These are phyloP conservation scores for Homolaphlyctis polyrhiza DNA, from an alignment of 371 early-diverging fungal species.

Conservation along the genomic window DNA sequence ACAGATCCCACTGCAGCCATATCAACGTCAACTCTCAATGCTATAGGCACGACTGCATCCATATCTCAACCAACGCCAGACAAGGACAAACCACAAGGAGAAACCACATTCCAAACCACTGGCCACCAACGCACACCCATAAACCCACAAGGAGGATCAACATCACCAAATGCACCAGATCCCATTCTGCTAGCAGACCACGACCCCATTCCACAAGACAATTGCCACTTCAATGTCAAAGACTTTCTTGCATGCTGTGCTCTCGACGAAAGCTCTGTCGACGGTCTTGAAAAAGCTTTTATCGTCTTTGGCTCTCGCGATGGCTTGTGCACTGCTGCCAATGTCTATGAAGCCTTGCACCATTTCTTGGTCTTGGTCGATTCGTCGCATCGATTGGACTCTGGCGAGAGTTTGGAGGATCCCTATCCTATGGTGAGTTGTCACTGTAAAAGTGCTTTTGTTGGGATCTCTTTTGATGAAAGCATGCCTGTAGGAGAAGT, in stretches of 20 bases:
- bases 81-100: no score
- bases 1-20: no score
- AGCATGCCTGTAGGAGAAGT: neutral
- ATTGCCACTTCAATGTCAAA: slow-evolving; percentile 16
- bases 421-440: slow-evolving; percentile 33
- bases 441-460: neutral
- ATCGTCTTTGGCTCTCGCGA: slow-evolving; percentile 22
- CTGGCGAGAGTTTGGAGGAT: slow-evolving; percentile 22
- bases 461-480: neutral
- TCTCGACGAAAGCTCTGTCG: slow-evolving; percentile 26
- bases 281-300: slow-evolving; percentile 37
- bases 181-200: neutral
- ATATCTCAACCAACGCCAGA: no score
- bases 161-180: neutral
- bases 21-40: no score
- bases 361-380: slow-evolving; percentile 18
- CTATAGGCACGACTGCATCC: no score
- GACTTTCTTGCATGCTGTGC: slow-evolving; percentile 22
- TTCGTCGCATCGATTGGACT: slow-evolving; percentile 28
- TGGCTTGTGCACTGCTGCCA: slow-evolving; percentile 17
- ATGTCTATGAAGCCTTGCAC: slow-evolving; percentile 35
- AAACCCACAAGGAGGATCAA: no score
- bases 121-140: no score
- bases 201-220: neutral
- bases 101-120: no score